Evolutionary conservation across 23 red algal genomes (phyloP), one percentile per base, ranked within the genome.

Genomic region (Pyropia yezoensis): DNA sequence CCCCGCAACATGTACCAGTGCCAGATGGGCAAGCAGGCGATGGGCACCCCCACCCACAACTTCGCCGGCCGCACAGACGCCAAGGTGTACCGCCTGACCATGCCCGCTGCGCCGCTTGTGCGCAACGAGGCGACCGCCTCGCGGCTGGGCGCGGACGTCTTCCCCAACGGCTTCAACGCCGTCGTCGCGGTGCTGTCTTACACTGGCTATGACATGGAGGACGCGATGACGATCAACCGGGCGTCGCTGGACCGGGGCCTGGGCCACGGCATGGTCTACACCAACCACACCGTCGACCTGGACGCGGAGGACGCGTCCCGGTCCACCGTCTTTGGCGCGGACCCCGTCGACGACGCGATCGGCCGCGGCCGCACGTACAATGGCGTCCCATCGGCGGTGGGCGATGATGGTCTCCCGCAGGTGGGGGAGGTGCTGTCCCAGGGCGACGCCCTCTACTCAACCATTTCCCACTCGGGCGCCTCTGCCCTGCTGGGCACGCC

Each of bases 1-100:
- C 94, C 94, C 45, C 73, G 94, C 29, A 98, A 90, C 58, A 98
- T 91, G 65, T 98, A 91, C 65, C 94, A 98, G 66, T 98, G 94
- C 73, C 86, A 90, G 66, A 98, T 98, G 94, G 85, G 71, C 12
- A 98, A 98, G 63, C 94, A 98, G 52, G 78, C 86, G 18, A 88
- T 98, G 72, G 94, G 94, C 18, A 88, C 73, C 28, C 82, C 88
- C 7, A 73, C 76, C 50, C 88, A 98, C 66, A 66, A 76, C 57
- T 78, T 78, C 19, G 71, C 59, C 50, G 61, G 69, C 50, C 74
- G 94, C 65, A 62, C 67, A 27, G 94, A 98, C 68, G 54, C 94
- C 25, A 91, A 91, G 74, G 45, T 83, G 18, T 98, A 98, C 70
- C 71, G 82, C 24, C 73, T 89, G 22, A 61, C 61, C 27, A 77